Percentiles rank a stretch among this genome's conserved stretches.
phyloP scores from a whole-genome alignment of 768 basidiomycete species.

The Collybiopsis luxurians region DNA sequence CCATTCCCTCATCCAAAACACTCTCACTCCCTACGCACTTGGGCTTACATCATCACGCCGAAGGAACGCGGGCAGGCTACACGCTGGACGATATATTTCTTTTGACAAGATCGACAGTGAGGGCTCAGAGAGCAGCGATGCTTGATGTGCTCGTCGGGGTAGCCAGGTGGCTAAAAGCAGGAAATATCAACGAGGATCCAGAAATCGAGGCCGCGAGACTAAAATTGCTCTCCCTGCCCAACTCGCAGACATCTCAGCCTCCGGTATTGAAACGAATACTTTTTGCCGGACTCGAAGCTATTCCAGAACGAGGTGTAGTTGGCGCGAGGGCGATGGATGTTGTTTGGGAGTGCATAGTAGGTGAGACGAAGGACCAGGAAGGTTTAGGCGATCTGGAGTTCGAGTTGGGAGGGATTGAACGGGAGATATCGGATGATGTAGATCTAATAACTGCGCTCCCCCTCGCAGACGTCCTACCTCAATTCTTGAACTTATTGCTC shows the following conservation, averaged over 20 bases:
- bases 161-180: slow-evolving; percentile 28
- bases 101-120: slow-evolving; percentile 76
- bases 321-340: slow-evolving; percentile 69
- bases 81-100: slow-evolving; percentile 84
- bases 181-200: slow-evolving; percentile 33
- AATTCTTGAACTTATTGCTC: slow-evolving; percentile 37
- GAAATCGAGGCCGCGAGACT: background rate
- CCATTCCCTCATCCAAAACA: slow-evolving; percentile 56
- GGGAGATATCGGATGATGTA: slow-evolving; percentile 28
- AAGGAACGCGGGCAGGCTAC: slow-evolving; percentile 78
- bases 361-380: slow-evolving; percentile 43
- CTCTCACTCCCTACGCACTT: slow-evolving; percentile 73
- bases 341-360: slow-evolving; percentile 68
- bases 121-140: slow-evolving; percentile 82
- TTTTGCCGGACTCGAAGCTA: slow-evolving; percentile 63
- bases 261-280: slow-evolving; percentile 60
- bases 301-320: slow-evolving; percentile 63
- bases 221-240: slow-evolving; percentile 4
- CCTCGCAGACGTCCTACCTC: slow-evolving; percentile 48
- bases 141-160: slow-evolving; percentile 67
- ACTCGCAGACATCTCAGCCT: slow-evolving; percentile 19
- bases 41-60: slow-evolving; percentile 90
- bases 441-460: slow-evolving; percentile 32
- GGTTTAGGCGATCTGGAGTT: slow-evolving; percentile 26
- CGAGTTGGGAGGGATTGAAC: slow-evolving; percentile 44